A percentile compares a stretch with the other conserved stretches of the same genome.
Conservation (phyloP, 2,329 filamentous ascomycete species). For the Cladosporium sp. region DNA sequence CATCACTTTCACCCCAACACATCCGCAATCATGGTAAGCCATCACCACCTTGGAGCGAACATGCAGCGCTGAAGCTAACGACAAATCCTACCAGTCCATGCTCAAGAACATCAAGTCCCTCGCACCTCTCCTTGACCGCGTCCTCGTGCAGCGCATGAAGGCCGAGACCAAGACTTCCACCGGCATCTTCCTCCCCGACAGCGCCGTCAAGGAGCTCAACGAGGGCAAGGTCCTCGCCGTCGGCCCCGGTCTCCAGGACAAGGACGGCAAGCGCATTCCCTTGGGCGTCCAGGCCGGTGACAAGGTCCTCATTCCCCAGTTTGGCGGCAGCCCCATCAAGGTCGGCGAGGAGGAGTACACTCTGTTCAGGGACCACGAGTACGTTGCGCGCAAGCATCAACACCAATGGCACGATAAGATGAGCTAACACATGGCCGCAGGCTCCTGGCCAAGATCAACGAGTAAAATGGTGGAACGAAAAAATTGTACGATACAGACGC, state of each 20-base stretch:
- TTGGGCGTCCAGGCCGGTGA: slow-evolving; percentile 82
- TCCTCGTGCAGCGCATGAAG: slow-evolving; percentile 97
- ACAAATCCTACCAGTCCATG: slow-evolving; percentile 40
- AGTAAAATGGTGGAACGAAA: slow-evolving; percentile 54
- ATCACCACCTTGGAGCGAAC: not conserved
- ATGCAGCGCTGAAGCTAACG: not conserved
- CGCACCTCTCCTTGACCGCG: slow-evolving; percentile 92
- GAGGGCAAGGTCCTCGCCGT: slow-evolving; percentile 95
- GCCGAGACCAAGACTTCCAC: slow-evolving; percentile 93
- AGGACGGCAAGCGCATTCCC: slow-evolving; percentile 80
- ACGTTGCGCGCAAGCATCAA: slow-evolving; percentile 44
- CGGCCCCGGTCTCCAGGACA: slow-evolving; percentile 81
- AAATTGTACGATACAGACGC: slow-evolving; percentile 10
- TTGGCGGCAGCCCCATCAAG: slow-evolving; percentile 91
- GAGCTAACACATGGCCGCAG: slow-evolving; percentile 45
- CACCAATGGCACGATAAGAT: not conserved
- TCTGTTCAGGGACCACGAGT: slow-evolving; percentile 97
- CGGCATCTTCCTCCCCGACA: slow-evolving; percentile 97
- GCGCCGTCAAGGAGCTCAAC: slow-evolving; percentile 95
- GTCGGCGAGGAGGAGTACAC: slow-evolving; percentile 95
- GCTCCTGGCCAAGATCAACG: slow-evolving; percentile 98
- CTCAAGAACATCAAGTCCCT: slow-evolving; percentile 95
- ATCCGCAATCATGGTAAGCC: slow-evolving; percentile 25
- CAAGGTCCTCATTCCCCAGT: slow-evolving; percentile 94
- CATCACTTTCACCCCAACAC: not conserved